Evolutionary conservation across 257 asterid genomes (phyloP).

Genomic region (Cordia subcordata): DNA sequence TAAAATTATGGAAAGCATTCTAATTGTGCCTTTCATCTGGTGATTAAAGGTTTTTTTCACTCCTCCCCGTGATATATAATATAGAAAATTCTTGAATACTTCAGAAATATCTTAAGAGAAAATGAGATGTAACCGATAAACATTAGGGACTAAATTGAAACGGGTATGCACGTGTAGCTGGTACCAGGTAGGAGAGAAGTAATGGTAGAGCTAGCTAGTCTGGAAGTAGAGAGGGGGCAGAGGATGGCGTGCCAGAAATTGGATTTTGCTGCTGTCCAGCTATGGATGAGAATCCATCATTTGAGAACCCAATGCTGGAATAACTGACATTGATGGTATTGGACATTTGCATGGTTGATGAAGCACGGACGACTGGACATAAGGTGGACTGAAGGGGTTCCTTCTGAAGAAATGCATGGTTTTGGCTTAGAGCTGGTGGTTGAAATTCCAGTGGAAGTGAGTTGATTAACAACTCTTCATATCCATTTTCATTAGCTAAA

Average conservation of each 20-base stretch:
- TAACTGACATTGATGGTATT: constrained; percentile 2
- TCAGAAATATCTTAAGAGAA: background rate
- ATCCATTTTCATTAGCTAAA: background rate
- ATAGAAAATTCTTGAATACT: background rate
- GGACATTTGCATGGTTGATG: constrained; percentile 20
- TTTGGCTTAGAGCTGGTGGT: background rate
- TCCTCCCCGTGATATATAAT: background rate
- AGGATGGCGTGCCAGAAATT: constrained; percentile 19
- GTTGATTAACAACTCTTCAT: background rate
- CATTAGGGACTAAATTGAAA: background rate
- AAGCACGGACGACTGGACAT: constrained; percentile 14
- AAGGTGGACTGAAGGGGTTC: constrained; percentile 87
- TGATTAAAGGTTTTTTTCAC: background rate
- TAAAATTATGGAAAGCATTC: background rate
- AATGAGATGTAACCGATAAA: background rate
- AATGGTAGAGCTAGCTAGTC: constrained; percentile 14
- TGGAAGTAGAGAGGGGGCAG: constrained; percentile 17
- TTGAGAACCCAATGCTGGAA: constrained; percentile 10
- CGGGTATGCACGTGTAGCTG: background rate
- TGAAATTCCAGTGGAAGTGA: background rate
- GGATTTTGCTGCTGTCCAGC: background rate
- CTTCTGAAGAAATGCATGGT: constrained; percentile 28
- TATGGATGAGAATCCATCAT: constrained; percentile 20
- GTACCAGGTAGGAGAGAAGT: background rate
- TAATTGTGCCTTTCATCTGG: background rate